A percentile compares a stretch with the other conserved stretches of the same genome.
phyloP scores from a whole-genome alignment of 1,284 basidiomycete species.

The Cutaneotrichosporon mucoides region DNA sequence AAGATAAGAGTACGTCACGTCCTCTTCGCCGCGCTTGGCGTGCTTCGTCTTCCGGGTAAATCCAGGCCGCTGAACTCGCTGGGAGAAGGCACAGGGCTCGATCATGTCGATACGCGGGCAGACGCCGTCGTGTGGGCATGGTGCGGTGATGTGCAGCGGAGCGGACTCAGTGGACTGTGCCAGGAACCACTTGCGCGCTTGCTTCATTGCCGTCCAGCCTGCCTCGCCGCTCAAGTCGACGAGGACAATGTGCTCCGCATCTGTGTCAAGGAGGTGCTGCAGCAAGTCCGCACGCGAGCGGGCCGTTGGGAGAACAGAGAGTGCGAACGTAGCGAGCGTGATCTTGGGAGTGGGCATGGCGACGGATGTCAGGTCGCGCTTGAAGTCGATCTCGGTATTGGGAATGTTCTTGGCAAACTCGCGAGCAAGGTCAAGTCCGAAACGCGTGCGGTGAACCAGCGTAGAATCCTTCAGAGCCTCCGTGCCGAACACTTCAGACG shows the following conservation, averaged over 20 bases:
- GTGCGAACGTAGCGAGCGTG: slow-evolving; percentile 78
- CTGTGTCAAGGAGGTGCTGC: slow-evolving; percentile 21
- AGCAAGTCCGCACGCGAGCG: slow-evolving; percentile 52
- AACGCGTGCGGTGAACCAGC: slow-evolving; percentile 36
- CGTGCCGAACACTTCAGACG: slow-evolving; percentile 35
- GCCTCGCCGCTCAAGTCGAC: slow-evolving; percentile 75
- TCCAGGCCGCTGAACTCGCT: slow-evolving; percentile 76
- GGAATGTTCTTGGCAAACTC: slow-evolving; percentile 4
- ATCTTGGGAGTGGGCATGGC: slow-evolving; percentile 48
- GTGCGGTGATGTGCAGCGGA: slow-evolving; percentile 33
- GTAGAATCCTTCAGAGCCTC: slow-evolving; percentile 21
- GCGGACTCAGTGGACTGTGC: slow-evolving; percentile 21
- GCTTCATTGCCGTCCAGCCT: slow-evolving; percentile 77
- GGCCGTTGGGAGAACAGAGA: slow-evolving; percentile 66
- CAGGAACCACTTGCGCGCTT: slow-evolving; percentile 75
- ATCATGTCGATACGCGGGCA: slow-evolving; percentile 65
- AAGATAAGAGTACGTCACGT: slow-evolving; percentile 84
- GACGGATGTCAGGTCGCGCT: slow-evolving; percentile 18
- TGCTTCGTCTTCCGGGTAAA: slow-evolving; percentile 87
- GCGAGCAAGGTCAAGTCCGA: slow-evolving; percentile 39
- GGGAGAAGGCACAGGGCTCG: slow-evolving; percentile 74
- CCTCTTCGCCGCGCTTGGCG: slow-evolving; percentile 73
- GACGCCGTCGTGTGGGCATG: slow-evolving; percentile 86
- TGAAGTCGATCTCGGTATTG: slow-evolving; percentile 8
- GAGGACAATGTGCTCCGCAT: slow-evolving; percentile 59